Conservation (phyloP, 2,329 filamentous ascomycete species). For the Neofusicoccum ribis region DNA sequence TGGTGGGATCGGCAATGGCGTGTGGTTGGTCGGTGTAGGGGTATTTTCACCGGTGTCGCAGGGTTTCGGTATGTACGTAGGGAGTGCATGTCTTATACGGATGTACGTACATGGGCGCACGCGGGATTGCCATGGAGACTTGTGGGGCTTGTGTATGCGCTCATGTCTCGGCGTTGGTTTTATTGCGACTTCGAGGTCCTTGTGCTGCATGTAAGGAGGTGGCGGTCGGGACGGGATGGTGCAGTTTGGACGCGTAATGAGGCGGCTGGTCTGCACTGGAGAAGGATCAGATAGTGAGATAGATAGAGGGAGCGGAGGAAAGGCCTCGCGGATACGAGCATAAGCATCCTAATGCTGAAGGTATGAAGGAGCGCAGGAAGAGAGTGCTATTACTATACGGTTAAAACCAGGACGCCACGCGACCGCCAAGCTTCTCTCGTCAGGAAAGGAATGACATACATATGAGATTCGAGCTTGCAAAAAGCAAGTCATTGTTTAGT, state of each 20-base stretch:
- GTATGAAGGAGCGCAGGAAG: neutral
- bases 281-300: neutral
- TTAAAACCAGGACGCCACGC: neutral
- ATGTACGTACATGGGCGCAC: neutral
- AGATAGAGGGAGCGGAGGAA: neutral
- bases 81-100: neutral
- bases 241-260: constrained; percentile 8
- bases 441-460: constrained; percentile 1
- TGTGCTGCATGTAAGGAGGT: too few species aligned
- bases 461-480: neutral
- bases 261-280: neutral
- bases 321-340: neutral
- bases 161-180: too few species aligned
- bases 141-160: too few species aligned
- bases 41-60: too few species aligned
- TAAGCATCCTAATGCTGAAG: neutral
- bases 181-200: too few species aligned
- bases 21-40: too few species aligned
- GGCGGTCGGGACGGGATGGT: neutral
- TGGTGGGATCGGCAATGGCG: too few species aligned
- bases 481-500: constrained; percentile 2
- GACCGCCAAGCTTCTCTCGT: constrained; percentile 5
- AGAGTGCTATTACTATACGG: neutral
- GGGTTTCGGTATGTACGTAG: neutral
- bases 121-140: neutral